phyloP scores from a whole-genome alignment of 2,329 filamentous ascomycete genomes.

The Aureobasidium sp. region DNA sequence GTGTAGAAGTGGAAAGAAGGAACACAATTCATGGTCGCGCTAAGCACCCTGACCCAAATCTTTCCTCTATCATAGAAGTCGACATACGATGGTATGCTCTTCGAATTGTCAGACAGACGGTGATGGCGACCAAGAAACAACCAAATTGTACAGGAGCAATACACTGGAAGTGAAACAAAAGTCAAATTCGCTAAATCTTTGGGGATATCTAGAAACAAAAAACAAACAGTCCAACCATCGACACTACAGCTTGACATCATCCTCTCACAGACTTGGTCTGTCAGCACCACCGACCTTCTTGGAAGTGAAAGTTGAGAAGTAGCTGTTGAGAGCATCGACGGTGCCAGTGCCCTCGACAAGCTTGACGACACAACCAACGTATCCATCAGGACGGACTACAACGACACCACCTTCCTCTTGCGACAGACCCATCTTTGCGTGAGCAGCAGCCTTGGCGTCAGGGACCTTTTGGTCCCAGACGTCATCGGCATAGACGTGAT shows the following conservation, averaged over 20 bases:
- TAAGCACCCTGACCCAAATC: not conserved
- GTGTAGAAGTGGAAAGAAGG: not conserved
- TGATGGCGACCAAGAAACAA: not conserved
- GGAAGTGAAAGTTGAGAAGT: slow-evolving; percentile 66
- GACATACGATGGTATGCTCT: not conserved
- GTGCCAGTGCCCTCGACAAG: slow-evolving; percentile 71
- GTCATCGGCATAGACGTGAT: slow-evolving; percentile 83
- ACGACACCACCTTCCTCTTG: slow-evolving; percentile 68
- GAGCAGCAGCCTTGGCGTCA: slow-evolving; percentile 63
- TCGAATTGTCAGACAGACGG: too few relatives aligned
- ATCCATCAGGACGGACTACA: slow-evolving; percentile 78
- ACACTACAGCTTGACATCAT: not conserved
- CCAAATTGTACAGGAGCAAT: not conserved
- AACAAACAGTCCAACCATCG: not conserved
- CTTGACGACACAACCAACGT: slow-evolving; percentile 67
- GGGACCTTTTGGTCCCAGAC: slow-evolving; percentile 63
- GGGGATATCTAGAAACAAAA: not conserved
- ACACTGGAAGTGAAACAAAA: not conserved
- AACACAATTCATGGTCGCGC: not conserved
- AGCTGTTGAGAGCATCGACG: slow-evolving; percentile 73
- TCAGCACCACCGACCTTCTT: slow-evolving; percentile 43
- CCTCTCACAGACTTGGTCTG: slow-evolving; percentile 21
- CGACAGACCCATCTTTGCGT: slow-evolving; percentile 78
- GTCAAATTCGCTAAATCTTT: not conserved
- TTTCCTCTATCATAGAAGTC: not conserved